A percentile compares a stretch with the other conserved stretches of the same genome.
These are phyloP conservation scores for Diddensiella caesifluorescens DNA, from an alignment of 805 yeast species.

Conservation along the genomic window DNA sequence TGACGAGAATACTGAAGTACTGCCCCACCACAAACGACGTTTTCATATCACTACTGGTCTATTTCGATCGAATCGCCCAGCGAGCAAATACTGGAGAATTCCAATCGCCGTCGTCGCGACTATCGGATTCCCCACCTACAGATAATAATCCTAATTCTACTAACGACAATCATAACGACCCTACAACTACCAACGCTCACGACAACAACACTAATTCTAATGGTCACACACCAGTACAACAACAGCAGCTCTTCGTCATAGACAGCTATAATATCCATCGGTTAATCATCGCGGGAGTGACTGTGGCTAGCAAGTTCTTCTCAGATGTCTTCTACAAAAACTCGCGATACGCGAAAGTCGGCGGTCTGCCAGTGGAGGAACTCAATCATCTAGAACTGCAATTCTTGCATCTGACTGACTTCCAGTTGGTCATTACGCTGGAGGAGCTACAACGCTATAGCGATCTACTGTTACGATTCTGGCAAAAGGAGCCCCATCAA, in stretches of 20 bases:
- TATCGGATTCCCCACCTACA: constrained; percentile 3
- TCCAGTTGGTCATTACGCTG: constrained; percentile 76
- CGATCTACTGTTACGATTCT: constrained; percentile 74
- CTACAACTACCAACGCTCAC: background rate
- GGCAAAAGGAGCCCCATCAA: constrained; percentile 47
- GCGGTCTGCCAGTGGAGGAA: constrained; percentile 91
- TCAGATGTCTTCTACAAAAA: constrained; percentile 93
- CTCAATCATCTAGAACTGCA: constrained; percentile 88
- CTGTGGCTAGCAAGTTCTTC: constrained; percentile 92
- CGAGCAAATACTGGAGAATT: constrained; percentile 48
- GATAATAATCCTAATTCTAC: background rate
- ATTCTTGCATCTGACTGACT: constrained; percentile 77
- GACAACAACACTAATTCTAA: background rate
- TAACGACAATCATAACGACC: background rate
- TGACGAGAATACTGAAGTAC: constrained; percentile 85
- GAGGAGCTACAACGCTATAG: constrained; percentile 92
- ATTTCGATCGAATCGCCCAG: constrained; percentile 89
- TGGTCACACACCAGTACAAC: constrained; percentile 5
- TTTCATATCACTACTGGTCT: constrained; percentile 80
- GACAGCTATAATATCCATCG: constrained; percentile 95
- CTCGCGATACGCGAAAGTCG: constrained; percentile 87
- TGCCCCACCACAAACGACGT: constrained; percentile 99
- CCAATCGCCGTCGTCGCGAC: constrained; percentile 7
- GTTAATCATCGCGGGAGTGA: constrained; percentile 86
- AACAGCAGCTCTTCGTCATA: constrained; percentile 74